Evolutionary conservation across 1,284 basidiomycete genomes (phyloP).

Genomic region (Rugosomyces carneus): DNA sequence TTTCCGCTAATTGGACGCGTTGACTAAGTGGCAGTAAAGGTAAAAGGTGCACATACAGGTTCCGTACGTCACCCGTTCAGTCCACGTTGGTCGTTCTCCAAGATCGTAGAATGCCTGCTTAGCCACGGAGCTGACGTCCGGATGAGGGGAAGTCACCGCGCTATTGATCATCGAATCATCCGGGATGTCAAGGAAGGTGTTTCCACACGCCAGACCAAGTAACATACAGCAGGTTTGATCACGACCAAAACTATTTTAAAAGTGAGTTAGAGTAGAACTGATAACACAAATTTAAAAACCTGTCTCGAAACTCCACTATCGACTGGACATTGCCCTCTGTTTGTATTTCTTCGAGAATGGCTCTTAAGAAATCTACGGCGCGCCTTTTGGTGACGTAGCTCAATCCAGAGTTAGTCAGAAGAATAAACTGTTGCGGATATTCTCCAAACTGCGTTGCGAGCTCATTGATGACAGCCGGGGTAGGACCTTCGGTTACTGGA

Average conservation of each 20-base stretch:
- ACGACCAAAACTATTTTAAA: conserved; percentile 63
- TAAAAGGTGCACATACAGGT: conserved; percentile 24
- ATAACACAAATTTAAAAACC: conserved; percentile 30
- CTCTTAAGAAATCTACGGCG: conserved; percentile 76
- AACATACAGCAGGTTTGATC: conserved; percentile 91
- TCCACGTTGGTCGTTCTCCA: conserved; percentile 75
- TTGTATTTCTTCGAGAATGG: conserved; percentile 67
- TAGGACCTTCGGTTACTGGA: conserved; percentile 37
- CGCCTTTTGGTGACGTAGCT: conserved; percentile 81
- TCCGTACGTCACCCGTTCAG: conserved; percentile 69
- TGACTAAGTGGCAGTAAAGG: background rate
- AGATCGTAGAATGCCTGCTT: conserved; percentile 82
- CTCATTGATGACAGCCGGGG: conserved; percentile 63
- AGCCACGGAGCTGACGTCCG: conserved; percentile 62
- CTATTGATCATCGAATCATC: conserved; percentile 35
- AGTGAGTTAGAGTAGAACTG: conserved; percentile 2
- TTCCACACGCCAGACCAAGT: conserved; percentile 73
- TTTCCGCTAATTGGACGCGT: conserved; percentile 41
- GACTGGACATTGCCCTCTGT: conserved; percentile 61
- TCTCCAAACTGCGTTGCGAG: conserved; percentile 76
- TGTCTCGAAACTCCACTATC: conserved; percentile 69
- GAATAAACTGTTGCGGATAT: conserved; percentile 72
- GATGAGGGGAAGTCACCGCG: conserved; percentile 43
- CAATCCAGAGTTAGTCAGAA: conserved; percentile 82
- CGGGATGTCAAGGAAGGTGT: conserved; percentile 59